A percentile compares a stretch with the other conserved stretches of the same genome.
These are phyloP conservation scores for Leccinellum luteum DNA, from an alignment of 768 basidiomycete genomes.

Conservation along the genomic window DNA sequence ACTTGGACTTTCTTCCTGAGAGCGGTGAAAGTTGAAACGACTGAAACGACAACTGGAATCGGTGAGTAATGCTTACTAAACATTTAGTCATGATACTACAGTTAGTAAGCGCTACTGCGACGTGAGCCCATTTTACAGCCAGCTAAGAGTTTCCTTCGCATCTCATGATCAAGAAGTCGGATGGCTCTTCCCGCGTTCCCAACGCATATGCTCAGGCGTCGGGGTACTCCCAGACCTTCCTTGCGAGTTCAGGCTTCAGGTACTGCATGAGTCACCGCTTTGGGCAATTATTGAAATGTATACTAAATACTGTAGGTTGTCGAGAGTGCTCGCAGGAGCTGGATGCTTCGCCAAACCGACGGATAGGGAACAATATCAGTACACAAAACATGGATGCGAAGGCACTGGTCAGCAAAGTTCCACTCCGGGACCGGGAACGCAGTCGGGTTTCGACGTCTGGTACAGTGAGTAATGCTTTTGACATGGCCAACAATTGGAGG, in stretches of 20 bases:
- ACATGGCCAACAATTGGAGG: too few relatives aligned
- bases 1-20: too few relatives aligned
- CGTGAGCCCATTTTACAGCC: too few relatives aligned
- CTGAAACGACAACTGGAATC: too few relatives aligned
- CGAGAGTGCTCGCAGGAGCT: not conserved
- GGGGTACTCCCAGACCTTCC: constrained; percentile 1
- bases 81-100: too few relatives aligned
- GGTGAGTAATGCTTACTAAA: too few relatives aligned
- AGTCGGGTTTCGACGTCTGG: too few relatives aligned
- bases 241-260: not conserved
- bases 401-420: not conserved
- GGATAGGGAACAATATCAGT: constrained; percentile 4
- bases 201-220: not conserved
- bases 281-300: not conserved
- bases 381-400: constrained; percentile 6
- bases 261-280: not conserved
- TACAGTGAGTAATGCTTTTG: too few relatives aligned
- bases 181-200: constrained; percentile 5
- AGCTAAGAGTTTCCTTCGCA: not conserved
- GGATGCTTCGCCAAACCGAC: not conserved
- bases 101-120: too few relatives aligned
- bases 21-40: too few relatives aligned
- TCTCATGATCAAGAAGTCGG: not conserved
- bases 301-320: not conserved
- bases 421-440: not conserved